Evolutionary conservation across 2,329 filamentous ascomycete species (phyloP), one percentile per base, ranked within the genome.

Genomic region (Purpureocillium takamizusanense): DNA sequence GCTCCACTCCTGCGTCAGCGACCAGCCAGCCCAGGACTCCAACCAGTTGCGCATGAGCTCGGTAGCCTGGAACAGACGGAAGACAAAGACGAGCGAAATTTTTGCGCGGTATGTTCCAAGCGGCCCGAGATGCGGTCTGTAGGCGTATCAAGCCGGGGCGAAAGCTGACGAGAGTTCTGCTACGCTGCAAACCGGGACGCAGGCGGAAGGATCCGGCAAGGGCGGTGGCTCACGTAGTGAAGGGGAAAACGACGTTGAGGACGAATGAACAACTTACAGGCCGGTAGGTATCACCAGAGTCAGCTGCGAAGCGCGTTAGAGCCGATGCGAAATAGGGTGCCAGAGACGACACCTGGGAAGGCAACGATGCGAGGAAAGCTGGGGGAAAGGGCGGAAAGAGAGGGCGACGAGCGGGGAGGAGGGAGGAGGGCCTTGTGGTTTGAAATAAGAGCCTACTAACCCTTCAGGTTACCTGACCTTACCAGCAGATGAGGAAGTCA

Each of bases 231-330:
- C 10, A 33, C 40, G 33, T 10, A 48, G 35, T 37, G 39, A 34
- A 36, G 35, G 36, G 32, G 31, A 35, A 37, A 7, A 30, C 43
- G 37, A n/a, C 39, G 33, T 44, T 47, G 31, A 40, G 42, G 40
- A 45, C 37, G 38, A 40, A 28, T 38, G 25, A 32, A 28, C 30
- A 42, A 71, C 70, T 73, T 62, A 74, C 74, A 54, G 74, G 72
- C 59, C 74, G 72, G 60, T 78, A 78, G 47, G 64, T 78, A 54
- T 78, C 74, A 61, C 70, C 70, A 52, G 71, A 69, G 53, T 78
- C 74, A 59, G 74, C 74, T 78, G 60, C 53, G 61, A 48, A 59
- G 46, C 53, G 46, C 37, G 65, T 67, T 64, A 72, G 64, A 66
- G 46, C 42, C 43, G 41, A 42, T 49, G 47, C 49, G 49, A 46